Evolutionary conservation across 176 grass and related monocot species (phyloP).

Genomic region (Oryza longistaminata): DNA sequence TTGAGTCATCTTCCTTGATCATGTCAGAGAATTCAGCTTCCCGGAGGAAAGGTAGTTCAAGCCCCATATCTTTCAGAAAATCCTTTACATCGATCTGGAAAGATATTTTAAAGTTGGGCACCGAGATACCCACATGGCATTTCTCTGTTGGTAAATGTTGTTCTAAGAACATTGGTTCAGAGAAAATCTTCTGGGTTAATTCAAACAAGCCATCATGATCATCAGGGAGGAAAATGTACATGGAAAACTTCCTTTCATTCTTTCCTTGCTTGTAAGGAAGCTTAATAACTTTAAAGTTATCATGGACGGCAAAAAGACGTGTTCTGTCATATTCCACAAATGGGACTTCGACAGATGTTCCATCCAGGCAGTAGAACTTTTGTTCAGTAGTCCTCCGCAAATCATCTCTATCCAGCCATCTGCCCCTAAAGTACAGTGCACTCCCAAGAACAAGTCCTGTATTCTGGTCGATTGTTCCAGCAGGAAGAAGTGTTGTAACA

Average conservation of each 20-base stretch:
- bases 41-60: constrained; percentile 46
- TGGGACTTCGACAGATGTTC: constrained; percentile 35
- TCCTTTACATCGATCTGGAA: constrained; percentile 40
- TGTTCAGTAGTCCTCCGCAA: background rate
- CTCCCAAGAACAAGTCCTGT: constrained; percentile 57
- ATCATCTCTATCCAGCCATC: constrained; percentile 42
- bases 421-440: constrained; percentile 49
- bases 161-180: constrained; percentile 42
- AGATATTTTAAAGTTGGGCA: constrained; percentile 54
- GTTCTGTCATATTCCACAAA: constrained; percentile 57
- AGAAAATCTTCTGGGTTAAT: constrained; percentile 46
- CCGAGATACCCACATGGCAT: constrained; percentile 37
- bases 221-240: constrained; percentile 59
- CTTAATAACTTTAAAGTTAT: constrained; percentile 59
- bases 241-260: constrained; percentile 50
- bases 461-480: constrained; percentile 40
- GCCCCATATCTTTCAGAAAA: constrained; percentile 49
- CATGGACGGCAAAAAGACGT: constrained; percentile 35
- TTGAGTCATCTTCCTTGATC: constrained; percentile 36
- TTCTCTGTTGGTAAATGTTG: constrained; percentile 52
- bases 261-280: constrained; percentile 52
- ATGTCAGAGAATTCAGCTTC: constrained; percentile 59
- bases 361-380: constrained; percentile 54
- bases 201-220: constrained; percentile 52
- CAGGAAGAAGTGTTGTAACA: constrained; percentile 20